A percentile compares a stretch with the other conserved stretches of the same genome.
phyloP scores from a whole-genome alignment of 2,329 filamentous ascomycete genomes.

The Aureobasidium subglaciale region DNA sequence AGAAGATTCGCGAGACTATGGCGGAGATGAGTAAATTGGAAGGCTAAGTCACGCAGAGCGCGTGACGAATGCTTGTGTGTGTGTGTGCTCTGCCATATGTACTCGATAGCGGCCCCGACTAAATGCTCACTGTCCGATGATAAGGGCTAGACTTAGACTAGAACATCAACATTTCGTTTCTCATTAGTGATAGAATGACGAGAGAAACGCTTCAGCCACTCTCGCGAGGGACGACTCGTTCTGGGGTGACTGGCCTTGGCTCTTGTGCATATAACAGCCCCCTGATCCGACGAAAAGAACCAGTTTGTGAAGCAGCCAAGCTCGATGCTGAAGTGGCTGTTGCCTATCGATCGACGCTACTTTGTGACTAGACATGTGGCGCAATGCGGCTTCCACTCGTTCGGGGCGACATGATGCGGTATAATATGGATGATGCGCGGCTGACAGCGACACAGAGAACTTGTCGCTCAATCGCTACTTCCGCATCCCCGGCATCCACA shows the following conservation, averaged over 20 bases:
- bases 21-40: conserved; percentile 37
- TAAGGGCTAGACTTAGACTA: neutral
- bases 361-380: neutral
- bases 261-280: neutral
- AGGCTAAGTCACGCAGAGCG: neutral
- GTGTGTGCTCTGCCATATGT: neutral
- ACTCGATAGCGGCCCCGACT: neutral
- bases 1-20: conserved; percentile 36
- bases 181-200: conserved; percentile 6
- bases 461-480: conserved; percentile 60
- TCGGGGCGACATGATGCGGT: too few relatives aligned
- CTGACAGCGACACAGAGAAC: neutral
- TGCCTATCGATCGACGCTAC: neutral
- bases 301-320: neutral
- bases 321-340: neutral
- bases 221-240: neutral
- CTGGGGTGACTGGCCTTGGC: neutral
- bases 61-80: neutral
- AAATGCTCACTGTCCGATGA: neutral
- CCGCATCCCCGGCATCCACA: conserved; percentile 90
- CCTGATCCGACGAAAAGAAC: neutral
- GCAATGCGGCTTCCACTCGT: neutral
- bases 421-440: neutral
- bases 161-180: conserved; percentile 6
- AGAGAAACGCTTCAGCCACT: neutral